These are phyloP conservation scores for Microbotryum scabiosae DNA, from an alignment of 1,284 basidiomycete species.

Conservation along the genomic window DNA sequence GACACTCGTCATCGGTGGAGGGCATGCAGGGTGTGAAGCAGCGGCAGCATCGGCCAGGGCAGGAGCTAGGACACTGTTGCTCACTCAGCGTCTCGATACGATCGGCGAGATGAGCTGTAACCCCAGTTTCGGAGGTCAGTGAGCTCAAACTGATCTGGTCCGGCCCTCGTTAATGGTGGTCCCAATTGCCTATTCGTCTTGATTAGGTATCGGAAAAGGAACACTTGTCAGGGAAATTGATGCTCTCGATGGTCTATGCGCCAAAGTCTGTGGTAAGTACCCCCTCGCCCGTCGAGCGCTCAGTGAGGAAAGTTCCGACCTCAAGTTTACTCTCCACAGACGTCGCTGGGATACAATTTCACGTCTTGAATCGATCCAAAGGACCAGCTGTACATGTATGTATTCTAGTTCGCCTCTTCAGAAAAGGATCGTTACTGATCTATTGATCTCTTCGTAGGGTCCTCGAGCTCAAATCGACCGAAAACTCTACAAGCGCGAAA, in stretches of 20 bases:
- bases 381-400: constrained; percentile 76
- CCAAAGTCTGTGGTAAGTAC: constrained; percentile 30
- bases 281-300: too few relatives aligned
- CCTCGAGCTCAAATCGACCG: constrained; percentile 81
- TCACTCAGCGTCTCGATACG: constrained; percentile 70
- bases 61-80: constrained; percentile 65
- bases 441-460: constrained; percentile 48
- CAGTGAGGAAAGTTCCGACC: too few relatives aligned
- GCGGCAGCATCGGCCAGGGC: constrained; percentile 73
- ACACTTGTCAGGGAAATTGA: constrained; percentile 80
- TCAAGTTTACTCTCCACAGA: too few relatives aligned
- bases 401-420: background rate
- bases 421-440: too few relatives aligned
- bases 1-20: constrained; percentile 68
- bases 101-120: constrained; percentile 86
- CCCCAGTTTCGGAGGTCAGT: constrained; percentile 56
- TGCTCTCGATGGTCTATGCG: constrained; percentile 48
- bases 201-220: constrained; percentile 67
- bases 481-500: constrained; percentile 66
- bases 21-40: constrained; percentile 85
- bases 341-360: constrained; percentile 77
- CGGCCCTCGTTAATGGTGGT: too few relatives aligned
- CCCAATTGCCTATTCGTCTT: background rate
- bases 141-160: constrained; percentile 38
- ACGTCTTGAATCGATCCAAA: constrained; percentile 72